Base-by-base conservation (phyloP, 2,329 filamentous ascomycete genomes). In the Magnaporthiopsis rhizophila region DNA sequence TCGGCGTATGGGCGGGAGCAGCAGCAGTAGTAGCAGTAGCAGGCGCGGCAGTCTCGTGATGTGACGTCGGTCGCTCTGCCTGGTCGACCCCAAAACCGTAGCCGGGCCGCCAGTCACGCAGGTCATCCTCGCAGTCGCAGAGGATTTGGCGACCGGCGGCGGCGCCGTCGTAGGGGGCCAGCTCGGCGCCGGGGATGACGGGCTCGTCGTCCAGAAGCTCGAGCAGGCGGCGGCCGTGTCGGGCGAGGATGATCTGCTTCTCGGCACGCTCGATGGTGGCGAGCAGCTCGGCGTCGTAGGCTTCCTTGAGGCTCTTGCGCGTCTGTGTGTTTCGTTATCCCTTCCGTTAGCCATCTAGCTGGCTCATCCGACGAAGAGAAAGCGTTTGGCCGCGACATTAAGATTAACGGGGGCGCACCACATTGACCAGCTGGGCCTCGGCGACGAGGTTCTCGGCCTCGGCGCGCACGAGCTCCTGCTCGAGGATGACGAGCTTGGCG, bases 401-500 rank as follows among this genome's bases (percentile, higher is more conserved):
- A n/a, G n/a, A 36, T 53, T 12, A 38, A 38, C 36, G 36, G 62
- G 8, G 21, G 60, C n/a, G 66, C 80, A 96, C 92, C 70, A 97
- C 87, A 75, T 99, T 99, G 73, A 90, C 94, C 75, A 99, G 82
- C 77, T 99, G 95, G 28, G 95, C 95, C 78, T 99, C 95, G 1
- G 95, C 95, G 62, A 99, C 95, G 65, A 99, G 79, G 72, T 92
- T 96, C 81, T 98, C 93, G 3, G 95, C 95, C 81, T 99, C 95
- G 30, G 94, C 93, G 69, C 95, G 85, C 63, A 99, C 93, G 63
- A 99, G 87, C 81, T 98, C 95, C 80, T 99, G 95, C 81, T 99
- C 95, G 64, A 98, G 83, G 28, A 89, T 89, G 50, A 92, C 87
- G 64, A 98, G 80, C 74, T 87, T 90, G 36, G 90, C 83, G 72